phyloP scores from a whole-genome alignment of 441 rosid genomes.

The Caryocar brasiliense region DNA sequence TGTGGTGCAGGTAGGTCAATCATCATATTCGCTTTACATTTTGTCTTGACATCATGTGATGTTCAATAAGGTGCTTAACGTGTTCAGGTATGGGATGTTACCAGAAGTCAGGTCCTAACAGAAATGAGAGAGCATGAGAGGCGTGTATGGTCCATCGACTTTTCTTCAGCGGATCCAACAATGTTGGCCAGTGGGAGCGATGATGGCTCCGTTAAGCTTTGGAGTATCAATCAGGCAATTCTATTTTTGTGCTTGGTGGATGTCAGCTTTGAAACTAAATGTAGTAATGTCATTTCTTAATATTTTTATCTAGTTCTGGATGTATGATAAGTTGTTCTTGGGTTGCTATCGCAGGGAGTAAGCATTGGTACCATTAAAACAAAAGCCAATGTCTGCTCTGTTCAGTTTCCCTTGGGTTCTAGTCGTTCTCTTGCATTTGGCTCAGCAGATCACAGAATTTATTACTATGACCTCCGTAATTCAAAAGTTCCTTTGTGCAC shows the following conservation, averaged over 20 bases:
- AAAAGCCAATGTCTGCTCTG: conserved; percentile 87
- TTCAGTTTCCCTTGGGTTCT: conserved; percentile 80
- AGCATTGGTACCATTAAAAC: conserved; percentile 83
- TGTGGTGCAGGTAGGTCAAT: conserved; percentile 66
- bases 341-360: conserved; percentile 60
- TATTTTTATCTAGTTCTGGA: conserved; percentile 19
- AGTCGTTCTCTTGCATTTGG: conserved; percentile 83
- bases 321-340: conserved; percentile 38
- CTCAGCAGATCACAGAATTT: conserved; percentile 87
- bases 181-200: conserved; percentile 92
- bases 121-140: conserved; percentile 87
- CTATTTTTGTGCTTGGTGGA: conserved; percentile 65
- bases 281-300: conserved; percentile 37
- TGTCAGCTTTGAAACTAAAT: conserved; percentile 78
- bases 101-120: conserved; percentile 53
- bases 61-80: conserved; percentile 5
- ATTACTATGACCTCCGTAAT: conserved; percentile 90
- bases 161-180: conserved; percentile 78
- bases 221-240: conserved; percentile 99
- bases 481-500: conserved; percentile 74
- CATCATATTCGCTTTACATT: background rate
- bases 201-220: conserved; percentile 85
- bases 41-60: background rate
- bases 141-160: conserved; percentile 89
- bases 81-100: conserved; percentile 80